These are phyloP conservation scores for Quercus dentata DNA, from an alignment of 306 rosid species.

Conservation along the genomic window DNA sequence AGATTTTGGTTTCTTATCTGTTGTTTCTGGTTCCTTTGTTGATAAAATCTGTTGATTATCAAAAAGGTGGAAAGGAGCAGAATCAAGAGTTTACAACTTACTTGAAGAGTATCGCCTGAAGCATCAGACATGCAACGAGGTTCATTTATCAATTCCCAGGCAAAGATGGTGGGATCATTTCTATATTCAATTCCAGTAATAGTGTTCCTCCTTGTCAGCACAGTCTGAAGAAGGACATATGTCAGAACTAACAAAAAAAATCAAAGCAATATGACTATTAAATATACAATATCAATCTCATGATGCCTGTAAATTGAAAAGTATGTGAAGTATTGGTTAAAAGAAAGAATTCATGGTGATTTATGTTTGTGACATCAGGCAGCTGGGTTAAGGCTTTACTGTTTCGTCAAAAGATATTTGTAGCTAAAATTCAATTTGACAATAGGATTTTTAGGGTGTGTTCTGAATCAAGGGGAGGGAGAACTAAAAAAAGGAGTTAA, in stretches of 20 bases:
- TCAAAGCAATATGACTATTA: not conserved
- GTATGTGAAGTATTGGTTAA: not conserved
- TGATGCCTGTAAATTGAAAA: not conserved
- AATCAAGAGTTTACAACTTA: constrained; percentile 38
- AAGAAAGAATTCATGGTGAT: not conserved
- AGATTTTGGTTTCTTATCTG: too few relatives aligned
- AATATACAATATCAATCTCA: not conserved
- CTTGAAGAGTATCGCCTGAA: constrained; percentile 96
- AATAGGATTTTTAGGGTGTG: not conserved
- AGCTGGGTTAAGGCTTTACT: too few relatives aligned
- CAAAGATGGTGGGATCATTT: constrained; percentile 91
- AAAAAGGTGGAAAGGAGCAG: not conserved
- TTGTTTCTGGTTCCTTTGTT: too few relatives aligned
- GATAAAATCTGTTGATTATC: too few relatives aligned
- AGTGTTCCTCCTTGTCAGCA: constrained; percentile 83
- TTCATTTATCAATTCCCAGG: constrained; percentile 96
- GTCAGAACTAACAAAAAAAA: not conserved
- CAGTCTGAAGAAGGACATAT: constrained; percentile 46
- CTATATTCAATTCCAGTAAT: constrained; percentile 79
- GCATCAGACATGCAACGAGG: constrained; percentile 95
- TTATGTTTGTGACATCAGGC: not conserved
- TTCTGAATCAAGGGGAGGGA: not conserved
- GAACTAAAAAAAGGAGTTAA: not conserved
- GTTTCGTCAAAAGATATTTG: too few relatives aligned
- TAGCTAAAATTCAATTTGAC: too few relatives aligned